phyloP scores from a whole-genome alignment of 2,329 filamentous ascomycete species.

The Ambrosiella xylebori region DNA sequence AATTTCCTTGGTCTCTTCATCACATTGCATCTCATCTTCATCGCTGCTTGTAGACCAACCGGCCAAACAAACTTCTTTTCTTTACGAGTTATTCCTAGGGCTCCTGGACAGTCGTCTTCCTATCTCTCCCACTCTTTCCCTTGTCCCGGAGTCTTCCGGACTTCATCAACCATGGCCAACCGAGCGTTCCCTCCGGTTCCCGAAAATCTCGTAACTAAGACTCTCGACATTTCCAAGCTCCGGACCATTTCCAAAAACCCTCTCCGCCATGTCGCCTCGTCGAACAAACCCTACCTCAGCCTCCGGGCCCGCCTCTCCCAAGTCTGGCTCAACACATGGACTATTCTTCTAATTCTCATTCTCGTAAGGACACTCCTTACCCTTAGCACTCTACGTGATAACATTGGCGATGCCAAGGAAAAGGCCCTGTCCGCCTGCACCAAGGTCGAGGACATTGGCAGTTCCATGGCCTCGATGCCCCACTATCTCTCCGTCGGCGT shows the following conservation, averaged over 20 bases:
- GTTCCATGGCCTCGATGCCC: conserved; percentile 94
- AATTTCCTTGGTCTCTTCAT: conserved; percentile 1
- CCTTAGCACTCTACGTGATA: conserved; percentile 51
- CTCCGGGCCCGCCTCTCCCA: conserved; percentile 80
- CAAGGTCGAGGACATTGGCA: conserved; percentile 82
- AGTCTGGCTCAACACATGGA: conserved; percentile 97
- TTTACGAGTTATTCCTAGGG: neutral
- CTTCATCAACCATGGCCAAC: neutral
- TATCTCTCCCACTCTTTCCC: neutral
- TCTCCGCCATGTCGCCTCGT: conserved; percentile 43
- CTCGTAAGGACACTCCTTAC: conserved; percentile 67
- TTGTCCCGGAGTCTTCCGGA: neutral
- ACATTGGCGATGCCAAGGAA: conserved; percentile 56
- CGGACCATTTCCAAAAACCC: conserved; percentile 19
- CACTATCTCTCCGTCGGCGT: conserved; percentile 82
- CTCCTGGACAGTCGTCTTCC: neutral
- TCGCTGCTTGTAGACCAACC: neutral
- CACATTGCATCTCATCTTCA: neutral
- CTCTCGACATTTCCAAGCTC: conserved; percentile 22
- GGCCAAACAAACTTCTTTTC: neutral
- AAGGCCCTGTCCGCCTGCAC: conserved; percentile 82
- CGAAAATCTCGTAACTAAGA: conserved; percentile 22
- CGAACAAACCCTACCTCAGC: conserved; percentile 76
- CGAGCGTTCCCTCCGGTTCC: conserved; percentile 18
- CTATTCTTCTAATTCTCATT: conserved; percentile 70